Percentiles rank a stretch among this genome's conserved stretches.
phyloP scores from a whole-genome alignment of 768 basidiomycete genomes.

The Pisolithus albus region DNA sequence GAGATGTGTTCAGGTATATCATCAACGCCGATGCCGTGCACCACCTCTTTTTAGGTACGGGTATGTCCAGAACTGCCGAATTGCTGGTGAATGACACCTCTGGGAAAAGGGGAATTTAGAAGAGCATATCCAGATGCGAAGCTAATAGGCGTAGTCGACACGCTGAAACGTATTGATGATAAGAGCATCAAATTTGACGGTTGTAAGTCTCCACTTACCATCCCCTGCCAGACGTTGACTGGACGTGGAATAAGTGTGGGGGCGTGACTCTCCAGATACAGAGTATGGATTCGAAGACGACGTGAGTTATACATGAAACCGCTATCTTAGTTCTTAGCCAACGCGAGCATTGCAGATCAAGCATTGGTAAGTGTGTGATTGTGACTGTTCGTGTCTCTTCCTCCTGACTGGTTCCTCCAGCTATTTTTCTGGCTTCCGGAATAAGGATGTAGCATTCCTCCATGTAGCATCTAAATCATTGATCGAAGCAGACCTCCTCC shows the following conservation, averaged over 20 bases:
- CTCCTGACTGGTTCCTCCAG: constrained; percentile 25
- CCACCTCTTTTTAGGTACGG: constrained; percentile 49
- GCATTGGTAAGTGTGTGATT: constrained; percentile 34
- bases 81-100: constrained; percentile 18
- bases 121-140: constrained; percentile 66
- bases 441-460: constrained; percentile 80
- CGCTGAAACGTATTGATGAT: constrained; percentile 44
- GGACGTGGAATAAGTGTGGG: constrained; percentile 39
- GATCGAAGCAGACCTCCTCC: constrained; percentile 74
- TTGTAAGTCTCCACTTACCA: constrained; percentile 32
- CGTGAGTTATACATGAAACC: constrained; percentile 23
- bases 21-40: constrained; percentile 54
- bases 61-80: constrained; percentile 8
- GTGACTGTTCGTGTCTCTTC: not conserved
- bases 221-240: not conserved
- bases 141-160: constrained; percentile 59
- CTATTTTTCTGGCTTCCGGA: constrained; percentile 64
- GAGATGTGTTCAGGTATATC: constrained; percentile 39
- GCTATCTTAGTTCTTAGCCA: not conserved
- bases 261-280: constrained; percentile 53
- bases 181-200: constrained; percentile 55
- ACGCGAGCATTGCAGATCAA: constrained; percentile 34
- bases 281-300: constrained; percentile 77
- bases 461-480: constrained; percentile 66
- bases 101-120: constrained; percentile 48